Base-by-base conservation (phyloP, 2,329 filamentous ascomycete species). In the Cladosporium sp. region DNA sequence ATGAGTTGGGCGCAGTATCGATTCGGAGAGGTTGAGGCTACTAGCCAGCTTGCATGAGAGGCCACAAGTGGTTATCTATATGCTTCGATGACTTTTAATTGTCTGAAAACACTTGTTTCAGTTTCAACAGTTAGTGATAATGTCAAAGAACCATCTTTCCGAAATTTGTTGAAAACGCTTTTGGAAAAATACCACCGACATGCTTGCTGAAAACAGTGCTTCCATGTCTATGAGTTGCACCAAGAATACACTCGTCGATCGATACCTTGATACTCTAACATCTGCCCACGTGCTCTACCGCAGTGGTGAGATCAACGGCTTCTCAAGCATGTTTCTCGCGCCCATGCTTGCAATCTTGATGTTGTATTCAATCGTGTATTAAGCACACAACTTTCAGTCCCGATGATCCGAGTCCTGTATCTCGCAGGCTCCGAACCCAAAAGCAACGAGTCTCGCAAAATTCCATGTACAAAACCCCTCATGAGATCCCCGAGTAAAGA, bases 1-100 rank as follows among this genome's bases (percentile, higher is more conserved):
- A 70, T 77, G 74, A 71, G 69, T 34, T 78, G 76, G 75, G 76
- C 73, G 36, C 74, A 76, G 67, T 77, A 69, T 67, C 69, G 76
- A 1, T 78, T 78, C 66, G 74, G 58, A 28, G 56, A 65, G 26
- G 56, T 65, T n/a, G 58, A 16, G 28, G 58, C 43, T 53, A 23
- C 18, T 39, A 56, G 63, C 53, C 43, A 49, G 53, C 53, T 26
- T n/a, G 51, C 51, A 23, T 62, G 23, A 30, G 23, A 2, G 13
- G 13, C 18, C 51, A 23, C 54, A 18, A 30, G 23, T 1, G 13
- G 13, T 28, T 23, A 28, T 16, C 18, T 18, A 13, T 46, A 46
- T 46, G 39, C 7, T 18, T 28, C 48, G 23, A 28, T 28, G 11
- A 7, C 16, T 8, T 28, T 46, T 46, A 3, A 21, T n/a, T 46